A percentile compares a stretch with the other conserved stretches of the same genome.
These are phyloP conservation scores for Dactylellina sp. DNA, from an alignment of 2,329 filamentous ascomycete genomes.

Conservation along the genomic window DNA sequence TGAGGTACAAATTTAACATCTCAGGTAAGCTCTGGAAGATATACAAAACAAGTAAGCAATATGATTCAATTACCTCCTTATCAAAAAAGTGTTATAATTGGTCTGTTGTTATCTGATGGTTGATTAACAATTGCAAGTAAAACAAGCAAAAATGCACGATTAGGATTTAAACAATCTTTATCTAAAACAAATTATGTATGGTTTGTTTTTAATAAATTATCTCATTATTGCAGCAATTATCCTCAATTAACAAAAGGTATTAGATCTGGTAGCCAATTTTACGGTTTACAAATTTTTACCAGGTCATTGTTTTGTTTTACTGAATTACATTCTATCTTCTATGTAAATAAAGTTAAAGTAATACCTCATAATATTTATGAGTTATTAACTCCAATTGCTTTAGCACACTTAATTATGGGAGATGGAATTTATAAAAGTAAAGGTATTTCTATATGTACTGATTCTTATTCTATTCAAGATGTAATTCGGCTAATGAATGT, in stretches of 20 bases:
- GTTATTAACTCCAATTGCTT: conserved; percentile 26
- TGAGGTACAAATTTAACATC: conserved; percentile 24
- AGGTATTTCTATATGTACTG: conserved; percentile 20
- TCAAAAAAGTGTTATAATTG: conserved; percentile 18
- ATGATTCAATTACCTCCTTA: conserved; percentile 18
- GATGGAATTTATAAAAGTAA: conserved; percentile 9
- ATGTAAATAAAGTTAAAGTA: conserved; percentile 23
- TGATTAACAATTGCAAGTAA: conserved; percentile 24
- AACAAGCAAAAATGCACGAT: conserved; percentile 20
- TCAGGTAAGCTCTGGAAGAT: not conserved
- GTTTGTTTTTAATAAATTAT: conserved; percentile 26
- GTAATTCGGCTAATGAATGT: conserved; percentile 35
- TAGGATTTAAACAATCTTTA: conserved; percentile 26
- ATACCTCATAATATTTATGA: conserved; percentile 31
- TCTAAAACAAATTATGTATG: conserved; percentile 17
- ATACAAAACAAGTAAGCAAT: conserved; percentile 10
- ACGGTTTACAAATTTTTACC: conserved; percentile 17
- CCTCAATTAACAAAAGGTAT: conserved; percentile 18
- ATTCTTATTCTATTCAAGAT: conserved; percentile 26
- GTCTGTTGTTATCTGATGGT: conserved; percentile 20
- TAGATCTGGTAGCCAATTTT: conserved; percentile 11
- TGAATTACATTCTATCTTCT: conserved; percentile 27
- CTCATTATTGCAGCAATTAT: conserved; percentile 24
- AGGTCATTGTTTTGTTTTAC: conserved; percentile 27
- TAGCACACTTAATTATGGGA: conserved; percentile 35